Base-by-base conservation (phyloP, 2,329 filamentous ascomycete species). In the Penicillium psychrosexuale region DNA sequence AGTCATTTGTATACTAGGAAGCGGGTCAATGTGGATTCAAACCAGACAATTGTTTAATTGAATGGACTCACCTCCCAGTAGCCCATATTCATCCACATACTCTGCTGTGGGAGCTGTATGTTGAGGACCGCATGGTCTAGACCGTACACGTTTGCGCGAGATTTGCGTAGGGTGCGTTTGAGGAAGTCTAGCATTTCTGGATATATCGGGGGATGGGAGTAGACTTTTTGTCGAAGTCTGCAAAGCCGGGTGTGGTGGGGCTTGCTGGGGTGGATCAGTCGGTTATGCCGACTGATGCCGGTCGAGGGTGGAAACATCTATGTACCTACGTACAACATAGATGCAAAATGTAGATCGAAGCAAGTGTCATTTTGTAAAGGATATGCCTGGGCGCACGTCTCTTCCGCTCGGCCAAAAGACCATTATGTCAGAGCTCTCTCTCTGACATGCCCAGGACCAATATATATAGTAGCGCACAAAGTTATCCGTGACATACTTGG, bases 71-170 rank as follows among this genome's bases (percentile, higher is more conserved):
- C 78, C 65, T 77, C 78, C 83, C 82, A 85, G 56, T 81, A 84
- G 0, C 82, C 83, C 70, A 85, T 78, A 53, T 84, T 85, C 81
- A 85, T 85, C 82, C 83, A 85, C 81, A 84, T 82, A n/a, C 75
- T 76, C 5, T 66, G 62, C 2, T 77, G 70, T 1, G 78, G 77
- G 1, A 80, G 64, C 17, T 74, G 68, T 22, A 82, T 58, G 61
- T 84, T 83, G 46, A 84, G 75, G 57, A 81, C 77, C 58, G 80
- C 83, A 72, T 84, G 82, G 17, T 81, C 78, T 7, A 84, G 69
- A 1, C 78, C 77, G 59, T 84, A 84, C 13, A 72, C 43, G n/a
- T 61, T 52, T 19, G 59, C 33, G 8, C 57, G 52, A 17, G 54
- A 47, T 6, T 51, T 48, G 15, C 43, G 42, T 31, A 66, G 19